Conservation (phyloP, 192 early-diverging fungal species). For the Coemansia sp. region DNA sequence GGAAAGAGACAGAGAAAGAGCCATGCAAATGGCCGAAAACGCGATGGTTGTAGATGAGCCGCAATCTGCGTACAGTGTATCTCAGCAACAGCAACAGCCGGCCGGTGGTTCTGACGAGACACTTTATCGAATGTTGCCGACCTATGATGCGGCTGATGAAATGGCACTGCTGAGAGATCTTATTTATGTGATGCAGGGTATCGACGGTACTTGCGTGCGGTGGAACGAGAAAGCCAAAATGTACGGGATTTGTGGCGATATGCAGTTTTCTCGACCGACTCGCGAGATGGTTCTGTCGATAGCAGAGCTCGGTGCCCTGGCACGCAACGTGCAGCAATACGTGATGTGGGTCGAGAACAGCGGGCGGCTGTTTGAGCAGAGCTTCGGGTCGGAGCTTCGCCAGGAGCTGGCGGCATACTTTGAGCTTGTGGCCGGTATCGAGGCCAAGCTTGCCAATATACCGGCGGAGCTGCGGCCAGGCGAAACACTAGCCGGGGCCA, state of each 20-base stretch:
- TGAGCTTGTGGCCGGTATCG: conserved; percentile 80
- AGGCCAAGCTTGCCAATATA: conserved; percentile 67
- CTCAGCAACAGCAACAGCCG: background rate
- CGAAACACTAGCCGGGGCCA: conserved; percentile 61
- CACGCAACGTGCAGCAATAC: conserved; percentile 63
- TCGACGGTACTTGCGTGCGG: conserved; percentile 82
- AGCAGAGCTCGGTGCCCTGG: conserved; percentile 79
- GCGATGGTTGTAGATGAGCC: conserved; percentile 10
- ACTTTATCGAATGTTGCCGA: conserved; percentile 29
- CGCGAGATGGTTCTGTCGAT: conserved; percentile 66
- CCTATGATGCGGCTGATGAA: conserved; percentile 58
- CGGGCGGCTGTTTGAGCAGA: conserved; percentile 57
- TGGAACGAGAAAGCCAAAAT: conserved; percentile 56
- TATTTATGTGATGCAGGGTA: conserved; percentile 91
- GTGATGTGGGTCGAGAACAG: conserved; percentile 40
- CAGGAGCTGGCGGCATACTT: conserved; percentile 83
- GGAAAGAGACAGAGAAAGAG: background rate
- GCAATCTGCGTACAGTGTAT: background rate
- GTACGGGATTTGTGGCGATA: conserved; percentile 60
- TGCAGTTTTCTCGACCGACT: conserved; percentile 58
- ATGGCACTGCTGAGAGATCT: conserved; percentile 75
- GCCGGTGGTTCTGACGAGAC: background rate
- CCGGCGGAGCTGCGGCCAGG: conserved; percentile 38
- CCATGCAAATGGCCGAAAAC: background rate
- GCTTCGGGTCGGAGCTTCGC: conserved; percentile 78